A percentile compares a stretch with the other conserved stretches of the same genome.
Conservation (phyloP, 208 protist species). For the Wallacemonas rigidus region DNA sequence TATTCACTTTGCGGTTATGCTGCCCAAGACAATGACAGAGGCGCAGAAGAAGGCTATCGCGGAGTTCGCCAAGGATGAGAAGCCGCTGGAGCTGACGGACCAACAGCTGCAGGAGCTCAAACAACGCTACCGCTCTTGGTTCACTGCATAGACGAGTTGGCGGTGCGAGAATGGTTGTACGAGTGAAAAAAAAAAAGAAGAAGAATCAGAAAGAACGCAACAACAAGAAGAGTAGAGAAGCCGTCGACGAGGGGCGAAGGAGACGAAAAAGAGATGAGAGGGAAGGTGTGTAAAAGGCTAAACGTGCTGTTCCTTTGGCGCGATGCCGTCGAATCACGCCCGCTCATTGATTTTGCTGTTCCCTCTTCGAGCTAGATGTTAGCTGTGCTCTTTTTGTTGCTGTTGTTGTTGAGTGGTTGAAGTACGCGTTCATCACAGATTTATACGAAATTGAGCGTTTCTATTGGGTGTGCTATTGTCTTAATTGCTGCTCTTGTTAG, state of each 20-base stretch:
- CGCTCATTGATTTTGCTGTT: too few relatives aligned
- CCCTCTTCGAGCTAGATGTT: too few relatives aligned
- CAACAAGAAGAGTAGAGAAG: not conserved
- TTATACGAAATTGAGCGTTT: not conserved
- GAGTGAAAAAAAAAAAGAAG: not conserved
- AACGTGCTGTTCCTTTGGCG: too few relatives aligned
- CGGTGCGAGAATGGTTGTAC: not conserved
- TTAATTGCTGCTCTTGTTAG: conserved; percentile 21
- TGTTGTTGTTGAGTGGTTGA: conserved; percentile 15
- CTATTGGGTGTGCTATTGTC: conserved; percentile 15
- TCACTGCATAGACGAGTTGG: conserved; percentile 41
- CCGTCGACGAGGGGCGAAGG: too few relatives aligned
- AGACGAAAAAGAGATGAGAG: too few relatives aligned
- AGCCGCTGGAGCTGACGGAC: conserved; percentile 72
- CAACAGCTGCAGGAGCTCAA: conserved; percentile 84
- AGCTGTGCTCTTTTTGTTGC: conserved; percentile 14
- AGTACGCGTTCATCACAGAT: conserved; percentile 10
- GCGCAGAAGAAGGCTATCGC: conserved; percentile 74
- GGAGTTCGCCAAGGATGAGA: conserved; percentile 87
- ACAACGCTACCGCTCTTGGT: conserved; percentile 82
- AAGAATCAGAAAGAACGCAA: not conserved
- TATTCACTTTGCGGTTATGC: conserved; percentile 88
- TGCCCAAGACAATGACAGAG: conserved; percentile 85
- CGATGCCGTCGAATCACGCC: too few relatives aligned
- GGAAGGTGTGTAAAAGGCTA: too few relatives aligned